Conservation (phyloP, 2,329 filamentous ascomycete genomes). For the Fusarium bulbicola region DNA sequence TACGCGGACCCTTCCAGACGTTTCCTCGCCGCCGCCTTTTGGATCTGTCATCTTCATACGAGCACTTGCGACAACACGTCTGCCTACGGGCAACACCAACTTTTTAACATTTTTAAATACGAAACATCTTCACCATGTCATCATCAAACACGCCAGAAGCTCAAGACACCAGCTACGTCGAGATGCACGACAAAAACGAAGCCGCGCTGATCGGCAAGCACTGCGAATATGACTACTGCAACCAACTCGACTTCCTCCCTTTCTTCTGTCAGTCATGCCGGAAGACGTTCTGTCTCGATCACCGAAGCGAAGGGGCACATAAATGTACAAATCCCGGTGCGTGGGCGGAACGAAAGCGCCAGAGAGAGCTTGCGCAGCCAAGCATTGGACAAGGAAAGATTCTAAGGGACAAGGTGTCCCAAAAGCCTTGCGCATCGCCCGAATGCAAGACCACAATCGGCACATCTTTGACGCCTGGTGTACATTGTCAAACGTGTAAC, state of each 20-base stretch:
- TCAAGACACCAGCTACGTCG: slow-evolving; percentile 69
- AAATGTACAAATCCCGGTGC: slow-evolving; percentile 69
- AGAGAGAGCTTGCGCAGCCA: slow-evolving; percentile 62
- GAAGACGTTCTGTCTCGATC: slow-evolving; percentile 89
- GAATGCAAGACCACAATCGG: slow-evolving; percentile 77
- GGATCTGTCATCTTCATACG: slow-evolving; percentile 33
- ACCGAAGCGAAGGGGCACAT: slow-evolving; percentile 87
- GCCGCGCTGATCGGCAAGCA: slow-evolving; percentile 87
- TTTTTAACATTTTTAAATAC: slow-evolving; percentile 17
- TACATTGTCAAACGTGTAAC: slow-evolving; percentile 77
- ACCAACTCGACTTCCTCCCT: slow-evolving; percentile 94
- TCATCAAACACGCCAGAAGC: slow-evolving; percentile 56
- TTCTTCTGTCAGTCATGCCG: slow-evolving; percentile 92
- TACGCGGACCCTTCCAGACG: slow-evolving; percentile 47
- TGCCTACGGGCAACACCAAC: slow-evolving; percentile 37
- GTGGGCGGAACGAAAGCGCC: slow-evolving; percentile 67
- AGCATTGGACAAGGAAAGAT: slow-evolving; percentile 64
- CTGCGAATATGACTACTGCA: slow-evolving; percentile 91
- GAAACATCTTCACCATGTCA: slow-evolving; percentile 56
- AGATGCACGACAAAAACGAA: slow-evolving; percentile 77
- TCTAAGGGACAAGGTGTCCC: slow-evolving; percentile 62
- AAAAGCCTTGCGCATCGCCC: slow-evolving; percentile 74
- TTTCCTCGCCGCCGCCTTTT: slow-evolving; percentile 43
- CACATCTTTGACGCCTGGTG: slow-evolving; percentile 72
- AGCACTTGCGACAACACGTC: slow-evolving; percentile 42